Percentiles rank a stretch among this genome's conserved stretches.
Conservation (phyloP, 164 flowering plant species). For the Vitis cinerea region DNA sequence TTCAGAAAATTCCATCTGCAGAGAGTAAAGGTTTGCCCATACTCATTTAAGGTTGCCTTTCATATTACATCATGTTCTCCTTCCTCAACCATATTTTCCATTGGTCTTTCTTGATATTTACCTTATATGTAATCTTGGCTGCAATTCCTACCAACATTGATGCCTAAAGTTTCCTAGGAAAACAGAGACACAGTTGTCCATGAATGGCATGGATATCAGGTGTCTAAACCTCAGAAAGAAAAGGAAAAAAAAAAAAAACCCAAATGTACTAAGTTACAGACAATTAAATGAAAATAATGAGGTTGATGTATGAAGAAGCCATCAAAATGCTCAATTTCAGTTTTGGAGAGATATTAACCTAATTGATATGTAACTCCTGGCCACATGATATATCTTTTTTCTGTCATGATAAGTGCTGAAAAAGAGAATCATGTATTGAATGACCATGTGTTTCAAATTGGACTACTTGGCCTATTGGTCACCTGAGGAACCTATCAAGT, state of each 20-base stretch:
- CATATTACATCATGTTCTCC: not conserved
- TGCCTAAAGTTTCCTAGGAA: not conserved
- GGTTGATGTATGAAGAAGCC: not conserved
- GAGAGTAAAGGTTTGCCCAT: slow-evolving; percentile 74
- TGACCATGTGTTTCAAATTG: not conserved
- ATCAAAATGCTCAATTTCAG: not conserved
- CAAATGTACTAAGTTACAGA: not conserved
- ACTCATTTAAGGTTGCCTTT: not conserved
- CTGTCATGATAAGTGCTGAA: not conserved
- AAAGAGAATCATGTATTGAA: not conserved
- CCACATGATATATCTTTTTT: not conserved
- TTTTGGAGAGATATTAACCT: not conserved
- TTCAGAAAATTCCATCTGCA: slow-evolving; percentile 71
- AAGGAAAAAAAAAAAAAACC: not conserved
- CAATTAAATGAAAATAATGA: not conserved
- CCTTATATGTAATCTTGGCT: not conserved
- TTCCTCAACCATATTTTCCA: not conserved
- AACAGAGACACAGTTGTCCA: not conserved
- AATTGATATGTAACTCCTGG: not conserved
- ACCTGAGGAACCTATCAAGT: not conserved
- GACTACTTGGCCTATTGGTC: not conserved
- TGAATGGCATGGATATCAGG: not conserved
- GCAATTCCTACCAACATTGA: not conserved
- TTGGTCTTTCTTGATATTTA: not conserved
- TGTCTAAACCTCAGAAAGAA: not conserved